phyloP scores from a whole-genome alignment of 2,329 filamentous ascomycete species.

The Rosellinia necatrix region DNA sequence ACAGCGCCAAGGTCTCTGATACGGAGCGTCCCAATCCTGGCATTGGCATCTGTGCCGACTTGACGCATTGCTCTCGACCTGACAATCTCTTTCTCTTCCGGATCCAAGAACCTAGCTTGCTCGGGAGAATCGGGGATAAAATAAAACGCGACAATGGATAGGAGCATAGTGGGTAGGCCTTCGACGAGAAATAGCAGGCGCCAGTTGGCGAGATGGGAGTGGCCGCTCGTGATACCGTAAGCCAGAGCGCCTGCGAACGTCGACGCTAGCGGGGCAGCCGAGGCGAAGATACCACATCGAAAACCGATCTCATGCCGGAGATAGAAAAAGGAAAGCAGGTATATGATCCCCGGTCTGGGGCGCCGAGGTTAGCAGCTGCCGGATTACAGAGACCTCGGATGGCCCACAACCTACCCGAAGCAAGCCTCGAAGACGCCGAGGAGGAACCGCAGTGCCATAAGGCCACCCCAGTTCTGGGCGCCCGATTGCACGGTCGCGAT shows the following conservation, averaged over 20 bases:
- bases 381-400: background rate
- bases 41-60: conserved; percentile 44
- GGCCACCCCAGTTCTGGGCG: conserved; percentile 64
- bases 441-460: conserved; percentile 68
- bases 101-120: conserved; percentile 64
- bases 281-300: conserved; percentile 49
- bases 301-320: conserved; percentile 35
- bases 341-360: conserved; percentile 25
- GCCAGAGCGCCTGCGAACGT: conserved; percentile 81
- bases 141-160: conserved; percentile 73
- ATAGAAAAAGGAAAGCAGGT: conserved; percentile 33
- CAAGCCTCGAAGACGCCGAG: conserved; percentile 40
- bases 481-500: conserved; percentile 74
- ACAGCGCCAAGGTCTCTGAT: conserved; percentile 61
- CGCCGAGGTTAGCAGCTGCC: background rate
- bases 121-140: conserved; percentile 77
- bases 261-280: conserved; percentile 78
- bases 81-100: conserved; percentile 70
- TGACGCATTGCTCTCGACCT: conserved; percentile 64
- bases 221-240: conserved; percentile 74
- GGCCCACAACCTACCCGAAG: conserved; percentile 28
- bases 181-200: conserved; percentile 81
- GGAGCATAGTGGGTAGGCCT: conserved; percentile 79
- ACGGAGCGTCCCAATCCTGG: conserved; percentile 51
- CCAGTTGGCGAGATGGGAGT: conserved; percentile 77